phyloP scores from a whole-genome alignment of 2,329 filamentous ascomycete species.

The Alternaria panax region DNA sequence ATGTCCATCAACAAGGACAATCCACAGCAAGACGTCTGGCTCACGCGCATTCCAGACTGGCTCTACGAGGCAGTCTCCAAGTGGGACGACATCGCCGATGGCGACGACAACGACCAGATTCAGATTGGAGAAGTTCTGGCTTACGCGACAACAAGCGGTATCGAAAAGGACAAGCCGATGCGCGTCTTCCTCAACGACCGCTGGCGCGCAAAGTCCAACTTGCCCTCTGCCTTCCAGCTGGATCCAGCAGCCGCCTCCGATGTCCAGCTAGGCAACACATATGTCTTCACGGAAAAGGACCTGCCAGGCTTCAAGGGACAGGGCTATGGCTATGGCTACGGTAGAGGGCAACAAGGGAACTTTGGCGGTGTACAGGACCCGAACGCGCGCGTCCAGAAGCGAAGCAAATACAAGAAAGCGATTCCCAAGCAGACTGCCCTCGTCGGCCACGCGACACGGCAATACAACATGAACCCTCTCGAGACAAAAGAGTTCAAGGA shows the following conservation, averaged over 20 bases:
- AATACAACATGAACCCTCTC: conserved; percentile 60
- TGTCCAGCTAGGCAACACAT: conserved; percentile 78
- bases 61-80: conserved; percentile 48
- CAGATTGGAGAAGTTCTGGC: conserved; percentile 47
- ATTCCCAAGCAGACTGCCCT: conserved; percentile 60
- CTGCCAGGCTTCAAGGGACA: conserved; percentile 73
- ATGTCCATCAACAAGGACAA: conserved; percentile 45
- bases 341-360: conserved; percentile 26
- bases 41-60: conserved; percentile 51
- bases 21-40: conserved; percentile 43
- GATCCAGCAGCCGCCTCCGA: conserved; percentile 65
- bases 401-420: conserved; percentile 46
- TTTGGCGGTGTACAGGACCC: conserved; percentile 40
- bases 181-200: conserved; percentile 70
- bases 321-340: conserved; percentile 31
- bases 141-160: conserved; percentile 37
- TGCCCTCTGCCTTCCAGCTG: conserved; percentile 90
- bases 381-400: conserved; percentile 44
- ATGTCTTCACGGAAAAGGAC: conserved; percentile 92
- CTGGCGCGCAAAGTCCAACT: conserved; percentile 70
- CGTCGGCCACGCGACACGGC: conserved; percentile 66
- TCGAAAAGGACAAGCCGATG: conserved; percentile 59
- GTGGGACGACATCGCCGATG: conserved; percentile 46
- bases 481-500: conserved; percentile 53
- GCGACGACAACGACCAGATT: conserved; percentile 50